phyloP scores from a whole-genome alignment of 352 stramenopile genomes.

The Globisporangium iwayamae region DNA sequence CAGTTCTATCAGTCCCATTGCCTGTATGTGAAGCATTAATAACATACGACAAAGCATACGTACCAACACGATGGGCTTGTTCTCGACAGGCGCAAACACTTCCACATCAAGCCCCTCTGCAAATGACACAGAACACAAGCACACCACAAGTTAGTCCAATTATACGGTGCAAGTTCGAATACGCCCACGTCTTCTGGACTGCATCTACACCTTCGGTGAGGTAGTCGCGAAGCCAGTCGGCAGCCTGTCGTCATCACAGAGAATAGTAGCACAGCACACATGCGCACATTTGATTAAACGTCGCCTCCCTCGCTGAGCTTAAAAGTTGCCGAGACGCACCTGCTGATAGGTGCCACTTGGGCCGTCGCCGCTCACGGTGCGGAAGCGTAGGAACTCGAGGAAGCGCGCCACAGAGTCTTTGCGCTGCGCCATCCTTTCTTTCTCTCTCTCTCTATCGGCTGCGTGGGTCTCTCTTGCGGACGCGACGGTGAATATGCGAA shows the following conservation, averaged over 20 bases:
- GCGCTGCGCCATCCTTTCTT: slow-evolving; percentile 16
- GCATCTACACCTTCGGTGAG: slow-evolving; percentile 26
- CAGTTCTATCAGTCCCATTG: background rate
- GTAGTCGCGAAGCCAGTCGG: slow-evolving; percentile 53
- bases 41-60: slow-evolving; percentile 24
- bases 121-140: background rate
- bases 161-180: too few species aligned
- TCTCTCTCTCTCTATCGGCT: background rate
- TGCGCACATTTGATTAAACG: background rate
- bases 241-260: slow-evolving; percentile 29
- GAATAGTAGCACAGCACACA: background rate
- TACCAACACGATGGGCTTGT: slow-evolving; percentile 91
- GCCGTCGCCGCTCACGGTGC: slow-evolving; percentile 71
- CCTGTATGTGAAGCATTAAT: background rate
- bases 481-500: background rate
- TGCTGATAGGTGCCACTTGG: slow-evolving; percentile 50
- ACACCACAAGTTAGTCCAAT: background rate
- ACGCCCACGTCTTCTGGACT: background rate
- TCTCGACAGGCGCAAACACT: slow-evolving; percentile 47
- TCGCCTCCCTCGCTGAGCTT: background rate
- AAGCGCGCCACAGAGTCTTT: slow-evolving; percentile 52
- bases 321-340: background rate
- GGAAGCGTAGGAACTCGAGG: slow-evolving; percentile 73
- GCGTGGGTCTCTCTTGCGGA: background rate
- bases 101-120: slow-evolving; percentile 45